phyloP scores from a whole-genome alignment of 305 asterid species.

The Fraxinus nigra region DNA sequence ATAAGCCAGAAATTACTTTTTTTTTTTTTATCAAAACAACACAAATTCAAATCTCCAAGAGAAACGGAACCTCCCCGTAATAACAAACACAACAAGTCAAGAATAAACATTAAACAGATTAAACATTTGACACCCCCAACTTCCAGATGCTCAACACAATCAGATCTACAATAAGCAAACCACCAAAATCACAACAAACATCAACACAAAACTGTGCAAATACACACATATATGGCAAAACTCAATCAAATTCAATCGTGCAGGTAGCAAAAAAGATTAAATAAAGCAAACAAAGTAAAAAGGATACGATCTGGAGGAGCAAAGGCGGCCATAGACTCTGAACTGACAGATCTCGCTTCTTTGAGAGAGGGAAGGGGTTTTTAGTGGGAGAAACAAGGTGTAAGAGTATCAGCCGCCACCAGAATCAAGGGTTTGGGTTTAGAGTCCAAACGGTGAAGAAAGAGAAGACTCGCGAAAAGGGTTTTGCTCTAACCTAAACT shows the following conservation, averaged over 20 bases:
- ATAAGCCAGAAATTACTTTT: background rate
- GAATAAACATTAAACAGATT: background rate
- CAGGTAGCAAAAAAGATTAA: background rate
- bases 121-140: background rate
- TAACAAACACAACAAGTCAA: background rate
- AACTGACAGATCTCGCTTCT: constrained; percentile 13
- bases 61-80: background rate
- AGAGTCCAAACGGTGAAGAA: constrained; percentile 24
- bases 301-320: constrained; percentile 72
- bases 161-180: constrained; percentile 28
- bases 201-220: background rate
- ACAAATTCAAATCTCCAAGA: background rate
- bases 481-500: background rate
- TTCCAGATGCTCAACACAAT: constrained; percentile 13
- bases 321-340: constrained; percentile 47
- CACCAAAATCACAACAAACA: background rate
- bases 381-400: background rate
- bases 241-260: background rate
- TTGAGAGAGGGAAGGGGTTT: constrained; percentile 13
- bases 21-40: background rate
- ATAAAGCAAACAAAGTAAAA: constrained; percentile 4
- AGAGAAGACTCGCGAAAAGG: constrained; percentile 17
- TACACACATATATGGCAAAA: background rate
- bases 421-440: constrained; percentile 37
- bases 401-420: constrained; percentile 40